Evolutionary conservation across 2,329 filamentous ascomycete genomes (phyloP).

Genomic region (Pseudocercospora fuligena): DNA sequence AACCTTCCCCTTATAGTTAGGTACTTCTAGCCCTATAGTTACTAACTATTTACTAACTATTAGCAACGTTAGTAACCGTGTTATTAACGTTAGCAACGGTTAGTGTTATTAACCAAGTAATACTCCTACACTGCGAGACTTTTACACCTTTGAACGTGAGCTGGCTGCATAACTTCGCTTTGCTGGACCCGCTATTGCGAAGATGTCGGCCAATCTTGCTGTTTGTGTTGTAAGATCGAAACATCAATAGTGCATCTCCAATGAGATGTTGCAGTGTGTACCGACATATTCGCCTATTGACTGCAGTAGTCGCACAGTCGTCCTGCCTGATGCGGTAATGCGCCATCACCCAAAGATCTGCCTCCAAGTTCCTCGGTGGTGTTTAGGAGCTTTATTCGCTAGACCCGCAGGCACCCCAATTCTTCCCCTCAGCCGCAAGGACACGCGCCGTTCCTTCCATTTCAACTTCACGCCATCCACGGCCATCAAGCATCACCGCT

Average conservation of each 20-base stretch:
- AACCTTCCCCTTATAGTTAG: too few species aligned
- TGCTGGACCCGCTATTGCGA: not conserved
- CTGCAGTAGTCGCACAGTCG: slow-evolving; percentile 8
- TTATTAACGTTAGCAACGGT: too few species aligned
- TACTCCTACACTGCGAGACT: not conserved
- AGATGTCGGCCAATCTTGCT: not conserved
- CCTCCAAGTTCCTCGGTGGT: slow-evolving; percentile 8
- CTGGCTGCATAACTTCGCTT: slow-evolving; percentile 3
- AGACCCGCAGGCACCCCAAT: not conserved
- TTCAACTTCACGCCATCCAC: not conserved
- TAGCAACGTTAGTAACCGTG: too few species aligned
- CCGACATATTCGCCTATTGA: slow-evolving; percentile 8
- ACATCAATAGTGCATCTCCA: slow-evolving; percentile 2
- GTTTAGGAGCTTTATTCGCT: slow-evolving; percentile 1
- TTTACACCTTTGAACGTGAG: not conserved
- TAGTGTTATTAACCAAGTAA: too few species aligned
- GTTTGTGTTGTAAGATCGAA: not conserved
- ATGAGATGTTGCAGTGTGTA: not conserved
- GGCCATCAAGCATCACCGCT: slow-evolving; percentile 30
- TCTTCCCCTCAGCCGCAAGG: slow-evolving; percentile 16
- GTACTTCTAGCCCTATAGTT: too few species aligned
- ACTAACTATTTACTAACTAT: too few species aligned
- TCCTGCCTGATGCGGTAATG: slow-evolving; percentile 4
- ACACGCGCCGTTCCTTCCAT: slow-evolving; percentile 9
- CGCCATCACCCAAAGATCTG: not conserved